Base-by-base conservation (phyloP, 2,329 filamentous ascomycete species). In the Trichoderma sp. region DNA sequence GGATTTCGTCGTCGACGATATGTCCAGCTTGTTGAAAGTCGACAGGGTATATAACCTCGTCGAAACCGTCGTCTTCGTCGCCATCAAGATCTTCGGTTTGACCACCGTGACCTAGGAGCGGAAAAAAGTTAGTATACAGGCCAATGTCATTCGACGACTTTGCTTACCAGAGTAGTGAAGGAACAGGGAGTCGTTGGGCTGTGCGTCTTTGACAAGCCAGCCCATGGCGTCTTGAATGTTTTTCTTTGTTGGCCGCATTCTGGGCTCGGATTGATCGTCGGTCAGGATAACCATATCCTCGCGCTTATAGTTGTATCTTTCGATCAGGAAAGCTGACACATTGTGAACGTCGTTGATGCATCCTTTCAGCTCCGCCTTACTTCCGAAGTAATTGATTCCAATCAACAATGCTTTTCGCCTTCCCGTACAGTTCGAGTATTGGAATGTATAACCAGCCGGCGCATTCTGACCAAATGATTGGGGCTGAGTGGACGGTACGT, bases 321-420 rank as follows among this genome's bases (percentile, higher is more conserved):
- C 84, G 72, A 89, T 88, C 71, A 94, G 81, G 79, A 92, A 94
- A 67, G 81, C 81, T 37, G 90, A 92, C 79, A 94, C 87, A 77
- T 94, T 94, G 81, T 90, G 89, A 40, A 91, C 90, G 77, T 94
- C 91, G 80, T 94, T 94, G 85, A 94, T 92, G 80, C 91, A 94
- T 55, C 91, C 91, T 70, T 88, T 84, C 65, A 94, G 86, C 83
- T 92, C 89, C 60, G 88, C 91, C 27, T 88, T 81, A 76, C 92
- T 89, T 64, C 89, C 88, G 74, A 93, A 91, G 82, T 94, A 94
- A 83, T 94, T 94, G 84, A 94, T 92, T 64, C 91, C 91, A 72
- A 94, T 92, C 68, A 94, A 81, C 68, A 94, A 81, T 8, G 91
- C 91, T 82, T 92, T 93, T 75, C 91, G 85, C 72, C 86, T 86